These are phyloP conservation scores for Bipolaris cookei DNA, from an alignment of 2,329 filamentous ascomycete genomes.

Conservation along the genomic window DNA sequence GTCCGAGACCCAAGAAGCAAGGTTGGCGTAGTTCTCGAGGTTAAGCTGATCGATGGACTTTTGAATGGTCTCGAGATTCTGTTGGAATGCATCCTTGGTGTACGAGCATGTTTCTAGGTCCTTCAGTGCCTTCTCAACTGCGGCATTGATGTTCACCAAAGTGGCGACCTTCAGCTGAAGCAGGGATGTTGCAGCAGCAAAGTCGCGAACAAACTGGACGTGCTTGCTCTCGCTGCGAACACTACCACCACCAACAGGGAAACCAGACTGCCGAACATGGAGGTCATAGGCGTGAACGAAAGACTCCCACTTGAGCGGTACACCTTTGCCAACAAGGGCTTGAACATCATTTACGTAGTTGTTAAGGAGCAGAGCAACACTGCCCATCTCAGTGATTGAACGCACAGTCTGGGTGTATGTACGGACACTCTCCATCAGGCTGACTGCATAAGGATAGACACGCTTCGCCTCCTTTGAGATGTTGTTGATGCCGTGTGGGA, in stretches of 20 bases:
- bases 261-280: conserved; percentile 70
- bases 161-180: conserved; percentile 87
- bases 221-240: conserved; percentile 80
- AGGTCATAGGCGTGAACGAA: conserved; percentile 97
- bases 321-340: conserved; percentile 79
- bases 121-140: conserved; percentile 77
- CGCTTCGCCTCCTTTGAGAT: conserved; percentile 98
- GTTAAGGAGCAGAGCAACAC: conserved; percentile 84
- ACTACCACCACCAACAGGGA: conserved; percentile 65
- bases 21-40: conserved; percentile 92
- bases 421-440: conserved; percentile 97
- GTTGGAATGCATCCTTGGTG: conserved; percentile 76
- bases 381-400: conserved; percentile 82
- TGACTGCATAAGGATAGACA: conserved; percentile 97
- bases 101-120: conserved; percentile 88
- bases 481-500: conserved; percentile 92
- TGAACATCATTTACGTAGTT: conserved; percentile 94
- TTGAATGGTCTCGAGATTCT: conserved; percentile 84
- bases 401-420: conserved; percentile 88
- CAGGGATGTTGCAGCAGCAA: conserved; percentile 83
- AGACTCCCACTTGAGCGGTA: conserved; percentile 94
- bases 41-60: conserved; percentile 95
- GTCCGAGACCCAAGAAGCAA: conserved; percentile 85
- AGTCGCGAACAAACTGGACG: conserved; percentile 94
- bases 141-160: conserved; percentile 79